phyloP scores from a whole-genome alignment of 345 rosid genomes.

The Cardamine occulta region DNA sequence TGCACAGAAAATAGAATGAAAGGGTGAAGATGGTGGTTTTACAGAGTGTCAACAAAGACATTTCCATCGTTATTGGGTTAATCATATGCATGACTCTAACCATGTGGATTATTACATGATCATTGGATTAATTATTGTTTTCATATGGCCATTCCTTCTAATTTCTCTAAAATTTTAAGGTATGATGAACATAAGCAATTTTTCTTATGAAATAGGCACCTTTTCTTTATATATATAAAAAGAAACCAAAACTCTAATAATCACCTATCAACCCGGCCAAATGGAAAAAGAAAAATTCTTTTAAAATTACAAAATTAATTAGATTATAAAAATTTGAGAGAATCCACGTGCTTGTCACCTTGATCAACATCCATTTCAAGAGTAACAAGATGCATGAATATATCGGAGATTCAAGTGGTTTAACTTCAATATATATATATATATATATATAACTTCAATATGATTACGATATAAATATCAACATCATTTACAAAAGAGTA shows the following conservation, averaged over 20 bases:
- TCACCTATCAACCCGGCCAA: background rate
- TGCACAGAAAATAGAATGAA: too few species aligned
- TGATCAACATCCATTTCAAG: background rate
- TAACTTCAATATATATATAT: background rate
- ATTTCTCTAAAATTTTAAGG: too few species aligned
- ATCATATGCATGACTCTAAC: too few species aligned
- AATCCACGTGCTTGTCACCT: background rate
- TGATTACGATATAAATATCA: background rate
- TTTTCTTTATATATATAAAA: background rate
- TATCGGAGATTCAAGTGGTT: too few species aligned
- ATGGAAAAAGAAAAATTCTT: background rate
- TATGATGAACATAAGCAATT: too few species aligned
- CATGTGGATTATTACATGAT: too few species aligned
- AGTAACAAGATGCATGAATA: too few species aligned
- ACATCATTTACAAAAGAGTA: background rate
- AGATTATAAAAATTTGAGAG: background rate
- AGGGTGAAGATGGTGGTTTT: too few species aligned
- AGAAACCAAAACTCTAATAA: background rate
- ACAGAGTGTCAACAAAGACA: too few species aligned
- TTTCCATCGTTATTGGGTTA: too few species aligned
- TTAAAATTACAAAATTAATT: background rate
- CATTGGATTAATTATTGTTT: too few species aligned
- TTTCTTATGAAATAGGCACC: background rate
- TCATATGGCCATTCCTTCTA: too few species aligned
- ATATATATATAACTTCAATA: background rate